Evolutionary conservation across 768 basidiomycete genomes (phyloP).

Genomic region (Macrolepiota fuliginosa): DNA sequence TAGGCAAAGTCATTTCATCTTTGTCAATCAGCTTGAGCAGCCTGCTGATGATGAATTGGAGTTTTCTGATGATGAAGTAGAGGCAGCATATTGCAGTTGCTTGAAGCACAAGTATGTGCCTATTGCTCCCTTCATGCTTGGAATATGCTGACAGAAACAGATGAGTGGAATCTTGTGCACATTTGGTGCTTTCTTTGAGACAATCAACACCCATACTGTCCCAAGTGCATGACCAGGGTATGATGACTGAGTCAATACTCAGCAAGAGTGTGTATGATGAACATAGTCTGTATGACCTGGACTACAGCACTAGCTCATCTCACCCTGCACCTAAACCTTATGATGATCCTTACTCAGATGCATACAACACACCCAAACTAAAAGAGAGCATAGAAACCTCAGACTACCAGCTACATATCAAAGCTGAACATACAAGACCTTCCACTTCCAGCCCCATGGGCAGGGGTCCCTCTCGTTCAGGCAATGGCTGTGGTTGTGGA

Average conservation of each 20-base stretch:
- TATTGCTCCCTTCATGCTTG: constrained; percentile 7
- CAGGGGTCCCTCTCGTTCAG: neutral
- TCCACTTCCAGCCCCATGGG: neutral
- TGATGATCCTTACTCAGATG: constrained; percentile 76
- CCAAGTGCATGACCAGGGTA: constrained; percentile 52
- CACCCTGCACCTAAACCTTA: constrained; percentile 72
- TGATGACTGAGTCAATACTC: constrained; percentile 40
- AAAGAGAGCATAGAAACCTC: constrained; percentile 5
- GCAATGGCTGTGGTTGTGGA: constrained; percentile 21
- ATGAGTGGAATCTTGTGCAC: constrained; percentile 49
- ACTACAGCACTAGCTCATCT: constrained; percentile 52
- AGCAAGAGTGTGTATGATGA: constrained; percentile 65
- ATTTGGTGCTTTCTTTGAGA: constrained; percentile 51
- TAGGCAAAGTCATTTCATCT: constrained; percentile 78
- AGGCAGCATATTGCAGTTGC: constrained; percentile 65
- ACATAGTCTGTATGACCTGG: constrained; percentile 66
- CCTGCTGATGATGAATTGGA: constrained; percentile 87
- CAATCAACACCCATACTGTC: constrained; percentile 53
- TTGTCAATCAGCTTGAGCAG: constrained; percentile 71
- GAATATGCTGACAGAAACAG: constrained; percentile 20
- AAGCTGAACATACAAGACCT: neutral
- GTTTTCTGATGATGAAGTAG: constrained; percentile 94
- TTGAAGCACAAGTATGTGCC: constrained; percentile 56
- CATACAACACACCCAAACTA: constrained; percentile 30
- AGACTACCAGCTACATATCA: neutral